phyloP scores from a whole-genome alignment of 2,329 filamentous ascomycete genomes.

The Pseudonectria buxi region DNA sequence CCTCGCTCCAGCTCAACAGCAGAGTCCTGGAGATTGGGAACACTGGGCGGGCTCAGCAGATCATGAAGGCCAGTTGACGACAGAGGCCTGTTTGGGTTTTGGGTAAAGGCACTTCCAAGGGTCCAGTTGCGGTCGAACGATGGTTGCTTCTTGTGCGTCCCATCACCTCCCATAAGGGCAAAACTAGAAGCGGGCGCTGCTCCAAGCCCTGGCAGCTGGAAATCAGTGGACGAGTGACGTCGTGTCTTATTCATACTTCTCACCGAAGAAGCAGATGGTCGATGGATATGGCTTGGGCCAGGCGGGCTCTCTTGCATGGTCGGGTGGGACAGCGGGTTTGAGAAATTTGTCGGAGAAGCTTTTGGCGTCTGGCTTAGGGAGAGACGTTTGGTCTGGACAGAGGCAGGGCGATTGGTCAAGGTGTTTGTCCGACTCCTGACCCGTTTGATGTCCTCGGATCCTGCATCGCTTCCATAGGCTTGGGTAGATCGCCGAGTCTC shows the following conservation, averaged over 20 bases:
- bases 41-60: conserved; percentile 30
- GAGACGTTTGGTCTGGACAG: conserved; percentile 40
- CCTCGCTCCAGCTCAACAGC: conserved; percentile 69
- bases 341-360: conserved; percentile 36
- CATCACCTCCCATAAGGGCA: conserved; percentile 33
- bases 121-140: conserved; percentile 68
- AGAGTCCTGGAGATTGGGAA: conserved; percentile 37
- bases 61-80: conserved; percentile 48
- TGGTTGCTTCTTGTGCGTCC: conserved; percentile 55
- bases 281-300: conserved; percentile 43
- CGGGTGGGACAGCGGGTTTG: conserved; percentile 34
- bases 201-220: conserved; percentile 34
- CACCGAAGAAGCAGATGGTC: conserved; percentile 75
- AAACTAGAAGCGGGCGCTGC: conserved; percentile 32
- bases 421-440: conserved; percentile 52
- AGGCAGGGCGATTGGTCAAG: conserved; percentile 45
- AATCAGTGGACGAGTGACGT: conserved; percentile 82
- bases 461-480: conserved; percentile 52
- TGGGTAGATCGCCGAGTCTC: conserved; percentile 46
- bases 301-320: conserved; percentile 38
- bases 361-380: conserved; percentile 46
- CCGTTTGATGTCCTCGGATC: conserved; percentile 46
- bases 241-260: conserved; percentile 77
- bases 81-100: conserved; percentile 37
- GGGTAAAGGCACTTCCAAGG: conserved; percentile 45